Evolutionary conservation across 768 basidiomycete species (phyloP), one percentile per base, ranked within the genome.

Genomic region (Kwoniella bestiolae): DNA sequence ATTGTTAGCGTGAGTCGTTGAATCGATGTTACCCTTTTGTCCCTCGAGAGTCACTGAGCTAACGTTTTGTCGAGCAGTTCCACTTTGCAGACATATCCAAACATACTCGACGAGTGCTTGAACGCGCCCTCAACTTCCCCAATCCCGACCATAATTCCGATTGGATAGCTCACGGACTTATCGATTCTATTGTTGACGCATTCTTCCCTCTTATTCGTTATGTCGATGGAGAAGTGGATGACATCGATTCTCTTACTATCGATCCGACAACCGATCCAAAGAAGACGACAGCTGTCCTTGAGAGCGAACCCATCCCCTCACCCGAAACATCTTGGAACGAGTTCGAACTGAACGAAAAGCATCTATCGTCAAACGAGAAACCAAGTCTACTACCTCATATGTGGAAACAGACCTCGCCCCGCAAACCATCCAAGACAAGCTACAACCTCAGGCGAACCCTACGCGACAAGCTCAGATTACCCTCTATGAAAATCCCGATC

Each of bases 101-200:
- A 72, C 93, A 97, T 77, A 87, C 87, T 1, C 85, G 90, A 66
- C 86, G 88, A 25, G 89, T 95, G 7, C 84, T 88, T 34, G 88
- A 87, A 73, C 87, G 88, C 57, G 85, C 95, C 45, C 81, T 87
- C 57, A 83, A 86, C 12, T 82, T 89, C 18, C 83, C 86, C 12
- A 87, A 85, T 50, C 69, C 73, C 21, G 67, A 61, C 5, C 66
- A 70, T 29, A 66, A 65, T 14, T 60, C 69, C 55, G 94, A 94
- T 77, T 95, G 92, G 92, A 91, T 97, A 69, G 92, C 92, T 0
- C 93, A 97, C 79, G 90, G 89, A 23, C 85, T 96, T 60, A 83
- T 97, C 69, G 94, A 96, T 75, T 94, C 92, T 1, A 88, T 97
- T 57, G 93, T 97, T 23, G 94, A 97, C 77, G 89, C 91, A 0